These are phyloP conservation scores for Ustilago crameri DNA, from an alignment of 1,284 basidiomycete genomes.

Conservation along the genomic window DNA sequence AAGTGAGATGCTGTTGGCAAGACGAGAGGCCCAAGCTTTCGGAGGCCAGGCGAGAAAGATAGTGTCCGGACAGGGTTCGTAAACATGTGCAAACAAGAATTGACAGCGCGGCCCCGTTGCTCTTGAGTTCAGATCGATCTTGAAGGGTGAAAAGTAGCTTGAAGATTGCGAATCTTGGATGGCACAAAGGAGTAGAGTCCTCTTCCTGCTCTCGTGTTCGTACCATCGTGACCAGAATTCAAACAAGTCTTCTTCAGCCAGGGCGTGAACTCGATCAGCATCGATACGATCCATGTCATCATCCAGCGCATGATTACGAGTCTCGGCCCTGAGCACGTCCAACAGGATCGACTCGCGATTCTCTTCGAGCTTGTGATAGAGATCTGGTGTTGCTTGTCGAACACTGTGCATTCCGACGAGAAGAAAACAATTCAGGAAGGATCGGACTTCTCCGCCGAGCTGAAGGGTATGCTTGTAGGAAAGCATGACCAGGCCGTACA, in stretches of 20 bases:
- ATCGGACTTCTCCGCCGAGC: slow-evolving; percentile 19
- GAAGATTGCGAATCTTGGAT: slow-evolving; percentile 42
- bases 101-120: slow-evolving; percentile 36
- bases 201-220: slow-evolving; percentile 36
- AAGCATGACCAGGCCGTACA: slow-evolving; percentile 36
- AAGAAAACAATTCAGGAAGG: slow-evolving; percentile 34
- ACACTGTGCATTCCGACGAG: slow-evolving; percentile 23
- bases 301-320: slow-evolving; percentile 6
- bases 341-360: slow-evolving; percentile 29
- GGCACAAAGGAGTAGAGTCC: slow-evolving; percentile 26
- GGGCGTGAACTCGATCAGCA: neutral
- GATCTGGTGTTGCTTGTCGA: slow-evolving; percentile 27
- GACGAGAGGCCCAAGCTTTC: slow-evolving; percentile 20
- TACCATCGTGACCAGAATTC: slow-evolving; percentile 30
- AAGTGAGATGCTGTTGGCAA: slow-evolving; percentile 19
- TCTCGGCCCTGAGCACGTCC: slow-evolving; percentile 27
- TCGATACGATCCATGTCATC: slow-evolving; percentile 25
- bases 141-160: slow-evolving; percentile 31
- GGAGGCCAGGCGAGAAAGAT: slow-evolving; percentile 41
- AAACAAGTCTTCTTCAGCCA: slow-evolving; percentile 22
- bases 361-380: slow-evolving; percentile 27
- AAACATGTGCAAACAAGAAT: slow-evolving; percentile 31
- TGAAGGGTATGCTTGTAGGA: slow-evolving; percentile 35
- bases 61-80: slow-evolving; percentile 40
- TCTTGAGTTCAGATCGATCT: slow-evolving; percentile 18